phyloP scores from a whole-genome alignment of 2,329 filamentous ascomycete species.

The Emmonsiellopsis sp. region DNA sequence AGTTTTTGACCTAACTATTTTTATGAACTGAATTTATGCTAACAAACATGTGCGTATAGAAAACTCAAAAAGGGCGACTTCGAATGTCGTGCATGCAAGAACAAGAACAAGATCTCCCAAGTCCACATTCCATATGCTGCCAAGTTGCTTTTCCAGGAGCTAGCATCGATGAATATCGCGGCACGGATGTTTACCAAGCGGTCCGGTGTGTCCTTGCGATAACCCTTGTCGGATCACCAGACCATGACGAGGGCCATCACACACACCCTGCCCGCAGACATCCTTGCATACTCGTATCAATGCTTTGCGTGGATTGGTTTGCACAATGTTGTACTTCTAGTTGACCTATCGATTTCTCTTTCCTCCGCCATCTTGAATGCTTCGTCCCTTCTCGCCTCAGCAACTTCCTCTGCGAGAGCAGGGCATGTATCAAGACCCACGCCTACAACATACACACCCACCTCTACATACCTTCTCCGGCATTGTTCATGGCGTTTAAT shows the following conservation, averaged over 20 bases:
- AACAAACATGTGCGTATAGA: conserved; percentile 34
- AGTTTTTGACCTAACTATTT: conserved; percentile 38
- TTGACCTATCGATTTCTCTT: conserved; percentile 27
- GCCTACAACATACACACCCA: background rate
- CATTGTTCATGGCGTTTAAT: background rate
- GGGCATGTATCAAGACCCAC: background rate
- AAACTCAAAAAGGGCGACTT: conserved; percentile 93
- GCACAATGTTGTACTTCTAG: conserved; percentile 30
- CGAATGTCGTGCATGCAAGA: conserved; percentile 95
- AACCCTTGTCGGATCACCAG: background rate
- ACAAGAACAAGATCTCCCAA: conserved; percentile 97
- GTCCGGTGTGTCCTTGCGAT: conserved; percentile 34
- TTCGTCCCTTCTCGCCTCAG: conserved; percentile 9
- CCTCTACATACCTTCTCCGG: background rate
- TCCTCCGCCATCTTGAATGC: conserved; percentile 30
- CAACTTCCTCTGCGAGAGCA: background rate
- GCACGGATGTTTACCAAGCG: conserved; percentile 87
- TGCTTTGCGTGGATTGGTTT: background rate
- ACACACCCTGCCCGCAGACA: too few species aligned
- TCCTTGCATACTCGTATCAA: too few species aligned
- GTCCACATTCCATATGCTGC: conserved; percentile 96
- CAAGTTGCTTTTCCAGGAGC: conserved; percentile 95
- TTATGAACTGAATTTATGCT: background rate
- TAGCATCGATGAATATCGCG: conserved; percentile 97
- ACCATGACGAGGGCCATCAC: background rate